phyloP scores from a whole-genome alignment of 1,284 basidiomycete genomes.

The Cryptococcus sp. region DNA sequence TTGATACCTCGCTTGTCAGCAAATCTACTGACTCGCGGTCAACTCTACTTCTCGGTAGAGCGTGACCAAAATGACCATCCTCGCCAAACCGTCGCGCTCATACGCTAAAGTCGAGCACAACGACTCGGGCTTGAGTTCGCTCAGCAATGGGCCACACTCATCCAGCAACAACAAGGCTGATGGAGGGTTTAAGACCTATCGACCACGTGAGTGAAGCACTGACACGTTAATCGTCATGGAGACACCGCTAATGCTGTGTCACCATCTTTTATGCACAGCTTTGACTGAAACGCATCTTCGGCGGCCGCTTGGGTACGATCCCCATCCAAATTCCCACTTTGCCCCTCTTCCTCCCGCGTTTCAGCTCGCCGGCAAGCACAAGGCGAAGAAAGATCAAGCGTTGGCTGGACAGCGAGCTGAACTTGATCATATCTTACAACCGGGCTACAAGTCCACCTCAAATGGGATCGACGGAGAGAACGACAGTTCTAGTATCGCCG shows the following conservation, averaged over 20 bases:
- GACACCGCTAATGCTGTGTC: background rate
- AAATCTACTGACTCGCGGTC: too few relatives aligned
- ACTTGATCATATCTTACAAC: conserved; percentile 47
- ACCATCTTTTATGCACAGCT: conserved; percentile 17
- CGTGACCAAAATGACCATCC: conserved; percentile 20
- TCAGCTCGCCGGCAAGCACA: conserved; percentile 31
- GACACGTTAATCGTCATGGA: background rate
- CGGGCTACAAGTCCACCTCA: conserved; percentile 36
- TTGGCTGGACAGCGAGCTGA: conserved; percentile 43
- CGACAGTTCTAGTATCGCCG: conserved; percentile 30
- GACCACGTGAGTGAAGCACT: conserved; percentile 38
- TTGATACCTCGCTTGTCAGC: too few relatives aligned
- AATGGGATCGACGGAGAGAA: conserved; percentile 21
- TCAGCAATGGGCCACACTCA: conserved; percentile 30
- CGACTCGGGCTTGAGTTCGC: conserved; percentile 32
- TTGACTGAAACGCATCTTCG: conserved; percentile 43
- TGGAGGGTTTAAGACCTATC: conserved; percentile 46
- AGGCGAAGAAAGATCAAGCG: conserved; percentile 34
- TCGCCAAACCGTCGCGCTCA: conserved; percentile 43
- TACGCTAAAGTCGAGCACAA: conserved; percentile 46
- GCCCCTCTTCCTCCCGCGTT: conserved; percentile 43
- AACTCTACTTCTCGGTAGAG: background rate
- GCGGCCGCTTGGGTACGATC: conserved; percentile 39
- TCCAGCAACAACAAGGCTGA: conserved; percentile 10
- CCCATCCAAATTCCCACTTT: conserved; percentile 39